Base-by-base conservation (phyloP, 306 rosid genomes). In the Albizia julibrissin region DNA sequence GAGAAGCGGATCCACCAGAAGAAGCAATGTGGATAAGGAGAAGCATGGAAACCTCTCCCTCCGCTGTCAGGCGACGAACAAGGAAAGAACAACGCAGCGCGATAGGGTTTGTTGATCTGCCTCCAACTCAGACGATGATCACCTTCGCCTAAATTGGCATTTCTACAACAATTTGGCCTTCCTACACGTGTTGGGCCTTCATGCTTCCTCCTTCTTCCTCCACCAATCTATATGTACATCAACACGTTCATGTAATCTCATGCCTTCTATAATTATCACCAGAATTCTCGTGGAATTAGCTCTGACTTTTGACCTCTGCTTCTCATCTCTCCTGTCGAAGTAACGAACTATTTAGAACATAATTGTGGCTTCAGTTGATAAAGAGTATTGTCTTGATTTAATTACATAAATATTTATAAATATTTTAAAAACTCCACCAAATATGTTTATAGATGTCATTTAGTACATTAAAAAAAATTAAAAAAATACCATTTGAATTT, bases 81-180 rank as follows among this genome's bases (percentile, higher is more conserved):
- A 69, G 74, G 74, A 69, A 69, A 62, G 74, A 70, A 70, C 75
- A 71, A 31, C 58, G 22, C 37, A 43, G 39, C 56, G 37, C 21
- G 18, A 26, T 22, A 22, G 34, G 52, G 54, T 69, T 69, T 3
- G 75, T 10, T 3, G 58, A 31, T 24, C n/a, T 4, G 14, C 43
- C 44, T 69, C 52, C 52, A 69, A 69, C 50, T 69, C 50, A 39
- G 10, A 46, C 52, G 52, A 11, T 9, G n/a, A 4, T 7, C 15
- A 69, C 21, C 31, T 69, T 12, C 54, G 54, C 21, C 74, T 69
- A 69, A 69, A 69, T 42, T 69, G 74, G 74, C 75, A 43, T 18
- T 8, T 14, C 6, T 1, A 13, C 26, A 9, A 22, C 34, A 24
- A 42, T 0, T 13, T 6, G 75, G 12, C 34, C 18, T 42, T 43